Evolutionary conservation across 1,139 yeast genomes (phyloP), one percentile per base, ranked within the genome.

Genomic region (Zhuliangozyma blackwelliae): DNA sequence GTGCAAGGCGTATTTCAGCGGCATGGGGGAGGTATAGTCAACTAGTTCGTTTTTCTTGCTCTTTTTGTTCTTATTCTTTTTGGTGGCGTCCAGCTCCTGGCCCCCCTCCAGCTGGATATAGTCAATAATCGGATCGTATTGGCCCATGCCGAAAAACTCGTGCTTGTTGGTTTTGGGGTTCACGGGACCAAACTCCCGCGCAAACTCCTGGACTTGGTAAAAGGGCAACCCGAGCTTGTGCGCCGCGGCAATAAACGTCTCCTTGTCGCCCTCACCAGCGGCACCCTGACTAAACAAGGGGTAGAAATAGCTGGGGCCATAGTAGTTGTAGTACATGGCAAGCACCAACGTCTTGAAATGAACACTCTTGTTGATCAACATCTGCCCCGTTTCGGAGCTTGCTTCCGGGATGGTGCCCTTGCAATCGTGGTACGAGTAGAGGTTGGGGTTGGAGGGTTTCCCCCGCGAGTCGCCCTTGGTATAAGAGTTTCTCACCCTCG

Each of bases 201-300:
- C 59, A 46, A 58, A 63, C 42, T 67, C 72, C 40, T 65, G 63
- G 10, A 76, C 79, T 53, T 78, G 82, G 51, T 76, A 78, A 50
- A 64, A 77, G 3, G 79, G 75, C 36, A 66, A 62, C 1, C 59
- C 54, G 40, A 75, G 60, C 23, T 61, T 72, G 43, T 73, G 75
- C 16, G 84, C 79, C 4, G 83, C 83, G 1, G 82, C 78, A 32
- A 75, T 66, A 43, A 77, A 73, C 0, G 84, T 79, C 47, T 79
- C 85, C 49, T 79, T 79, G 51, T 77, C 82, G 45, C 82, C 82
- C 52, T 76, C 77, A 33, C 82, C 82, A 5, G 80, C 76, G 25
- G 78, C 74, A 43, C 79, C 79, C 54, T 76, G 81, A 10, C 77
- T 70, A 34, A 77, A 55, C 37, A 78, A 51, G 11, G 72, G 69